Percentiles rank a stretch among this genome's conserved stretches.
Evolutionary conservation across 306 rosid genomes (phyloP).

Genomic region (Cucurbita argyrosperma): DNA sequence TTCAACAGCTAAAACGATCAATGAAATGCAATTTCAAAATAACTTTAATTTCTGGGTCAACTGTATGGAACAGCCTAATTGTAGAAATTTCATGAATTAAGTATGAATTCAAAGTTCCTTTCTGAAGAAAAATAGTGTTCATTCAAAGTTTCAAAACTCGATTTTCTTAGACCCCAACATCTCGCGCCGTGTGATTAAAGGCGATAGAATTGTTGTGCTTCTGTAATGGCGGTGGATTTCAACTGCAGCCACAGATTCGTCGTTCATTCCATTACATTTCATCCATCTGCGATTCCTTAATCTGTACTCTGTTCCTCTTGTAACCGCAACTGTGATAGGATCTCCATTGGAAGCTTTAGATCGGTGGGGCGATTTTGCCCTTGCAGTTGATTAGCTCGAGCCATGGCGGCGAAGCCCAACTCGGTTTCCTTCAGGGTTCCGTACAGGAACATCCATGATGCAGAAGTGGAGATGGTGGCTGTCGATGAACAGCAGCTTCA

Average conservation of each 20-base stretch:
- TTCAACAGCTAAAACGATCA: no score
- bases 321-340: not conserved
- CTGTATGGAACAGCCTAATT: not conserved
- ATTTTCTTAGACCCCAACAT: not conserved
- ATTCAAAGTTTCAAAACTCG: not conserved
- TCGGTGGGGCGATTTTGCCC: not conserved
- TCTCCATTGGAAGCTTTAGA: not conserved
- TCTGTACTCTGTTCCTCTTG: not conserved
- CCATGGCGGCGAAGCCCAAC: conserved; percentile 53
- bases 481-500: conserved; percentile 26
- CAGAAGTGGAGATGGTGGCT: conserved; percentile 60
- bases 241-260: not conserved
- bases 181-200: not conserved
- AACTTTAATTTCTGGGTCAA: not conserved
- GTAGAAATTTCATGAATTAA: not conserved
- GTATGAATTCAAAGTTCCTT: no score
- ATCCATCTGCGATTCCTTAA: not conserved
- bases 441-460: conserved; percentile 51
- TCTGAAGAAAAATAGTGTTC: no score
- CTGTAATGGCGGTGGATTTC: not conserved
- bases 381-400: conserved; percentile 1
- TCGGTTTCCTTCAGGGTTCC: conserved; percentile 60
- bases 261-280: not conserved
- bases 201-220: not conserved
- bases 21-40: no score